Percentiles rank a stretch among this genome's conserved stretches.
Evolutionary conservation across 2,329 filamentous ascomycete genomes (phyloP).

Genomic region (Alternaria sp.): DNA sequence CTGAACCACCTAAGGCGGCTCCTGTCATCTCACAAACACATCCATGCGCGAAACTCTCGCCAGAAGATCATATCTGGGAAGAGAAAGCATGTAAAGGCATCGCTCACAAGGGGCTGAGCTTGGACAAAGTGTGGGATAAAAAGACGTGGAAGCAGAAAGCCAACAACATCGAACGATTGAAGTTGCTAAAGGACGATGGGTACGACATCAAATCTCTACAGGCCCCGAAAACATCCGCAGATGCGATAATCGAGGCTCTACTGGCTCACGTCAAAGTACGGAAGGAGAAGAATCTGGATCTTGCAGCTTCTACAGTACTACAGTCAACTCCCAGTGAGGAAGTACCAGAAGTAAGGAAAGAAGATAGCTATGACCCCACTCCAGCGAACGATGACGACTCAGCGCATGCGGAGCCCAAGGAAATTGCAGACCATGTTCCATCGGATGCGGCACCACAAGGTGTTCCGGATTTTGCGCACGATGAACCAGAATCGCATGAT

Average conservation of each 20-base stretch:
- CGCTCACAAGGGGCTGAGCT: background rate
- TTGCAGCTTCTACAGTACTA: background rate
- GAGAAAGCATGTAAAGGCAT: background rate
- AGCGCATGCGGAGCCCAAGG: background rate
- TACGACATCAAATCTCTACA: conserved; percentile 9
- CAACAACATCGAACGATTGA: conserved; percentile 8
- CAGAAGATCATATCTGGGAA: background rate
- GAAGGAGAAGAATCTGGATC: background rate
- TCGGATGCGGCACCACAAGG: background rate
- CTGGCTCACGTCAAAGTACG: conserved; percentile 1
- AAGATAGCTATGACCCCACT: background rate
- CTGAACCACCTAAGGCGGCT: background rate
- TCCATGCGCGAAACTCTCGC: background rate
- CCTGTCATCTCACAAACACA: background rate
- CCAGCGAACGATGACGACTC: background rate
- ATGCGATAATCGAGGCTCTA: conserved; percentile 6
- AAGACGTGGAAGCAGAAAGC: conserved; percentile 18
- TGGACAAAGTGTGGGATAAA: conserved; percentile 6
- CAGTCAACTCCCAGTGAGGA: background rate
- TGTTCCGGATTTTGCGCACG: background rate
- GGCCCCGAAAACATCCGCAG: background rate
- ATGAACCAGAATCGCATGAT: background rate
- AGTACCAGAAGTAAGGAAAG: background rate
- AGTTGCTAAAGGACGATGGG: conserved; percentile 17
- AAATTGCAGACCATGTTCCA: background rate